These are phyloP conservation scores for Brassica rapa DNA, from an alignment of 345 rosid genomes.

Conservation along the genomic window DNA sequence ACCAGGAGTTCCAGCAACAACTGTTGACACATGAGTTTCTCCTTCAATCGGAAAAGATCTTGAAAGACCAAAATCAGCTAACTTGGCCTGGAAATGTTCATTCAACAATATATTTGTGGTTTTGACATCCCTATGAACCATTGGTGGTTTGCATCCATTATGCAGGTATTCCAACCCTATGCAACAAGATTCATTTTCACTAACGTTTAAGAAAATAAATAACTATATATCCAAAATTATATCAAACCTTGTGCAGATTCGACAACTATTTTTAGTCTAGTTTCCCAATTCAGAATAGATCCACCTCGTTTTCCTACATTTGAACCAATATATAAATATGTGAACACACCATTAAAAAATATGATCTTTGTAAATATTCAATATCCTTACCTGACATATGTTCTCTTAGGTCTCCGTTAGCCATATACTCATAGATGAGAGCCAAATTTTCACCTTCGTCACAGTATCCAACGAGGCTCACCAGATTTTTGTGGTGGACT, in stretches of 20 bases:
- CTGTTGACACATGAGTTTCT: constrained; percentile 41
- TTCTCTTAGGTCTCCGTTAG: constrained; percentile 39
- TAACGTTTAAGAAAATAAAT: background rate
- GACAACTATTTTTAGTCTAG: constrained; percentile 47
- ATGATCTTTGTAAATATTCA: background rate
- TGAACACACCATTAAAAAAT: background rate
- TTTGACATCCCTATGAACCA: constrained; percentile 56
- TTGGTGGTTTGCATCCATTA: constrained; percentile 54
- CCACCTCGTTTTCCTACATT: constrained; percentile 36
- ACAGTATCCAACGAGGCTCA: constrained; percentile 47
- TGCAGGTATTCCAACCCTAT: constrained; percentile 56
- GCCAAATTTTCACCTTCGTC: constrained; percentile 45
- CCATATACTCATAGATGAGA: constrained; percentile 56
- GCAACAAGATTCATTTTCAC: constrained; percentile 3
- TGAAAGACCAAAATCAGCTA: constrained; percentile 57
- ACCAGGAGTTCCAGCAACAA: constrained; percentile 45
- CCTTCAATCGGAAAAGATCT: constrained; percentile 44
- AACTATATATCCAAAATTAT: background rate
- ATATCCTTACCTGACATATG: constrained; percentile 36
- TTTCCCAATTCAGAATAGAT: constrained; percentile 45
- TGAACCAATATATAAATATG: background rate
- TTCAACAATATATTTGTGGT: constrained; percentile 49
- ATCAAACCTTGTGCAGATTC: constrained; percentile 55
- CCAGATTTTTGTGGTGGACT: constrained; percentile 51
- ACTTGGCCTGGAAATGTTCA: constrained; percentile 49